These are phyloP conservation scores for Carex sylvatica DNA, from an alignment of 202 grass and related monocot species.

Conservation along the genomic window DNA sequence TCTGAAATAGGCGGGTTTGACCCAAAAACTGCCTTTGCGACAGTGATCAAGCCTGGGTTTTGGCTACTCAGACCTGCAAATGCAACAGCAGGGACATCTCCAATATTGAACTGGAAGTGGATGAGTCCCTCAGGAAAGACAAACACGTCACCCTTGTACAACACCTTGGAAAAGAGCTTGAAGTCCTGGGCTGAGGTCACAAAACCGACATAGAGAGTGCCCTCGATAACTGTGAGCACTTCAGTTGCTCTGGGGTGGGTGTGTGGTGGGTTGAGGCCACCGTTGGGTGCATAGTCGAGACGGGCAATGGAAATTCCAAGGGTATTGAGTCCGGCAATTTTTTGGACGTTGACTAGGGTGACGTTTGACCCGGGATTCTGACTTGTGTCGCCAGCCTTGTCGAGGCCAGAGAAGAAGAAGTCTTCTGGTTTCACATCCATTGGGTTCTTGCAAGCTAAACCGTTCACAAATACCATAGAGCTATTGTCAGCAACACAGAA, in stretches of 20 bases:
- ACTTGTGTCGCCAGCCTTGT: slow-evolving; percentile 29
- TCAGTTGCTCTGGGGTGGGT: slow-evolving; percentile 60
- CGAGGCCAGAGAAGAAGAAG: slow-evolving; percentile 29
- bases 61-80: slow-evolving; percentile 65
- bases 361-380: slow-evolving; percentile 27
- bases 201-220: slow-evolving; percentile 41
- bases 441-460: slow-evolving; percentile 11
- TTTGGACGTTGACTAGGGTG: slow-evolving; percentile 31
- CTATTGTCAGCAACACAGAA: neutral
- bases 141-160: slow-evolving; percentile 25
- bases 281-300: slow-evolving; percentile 23
- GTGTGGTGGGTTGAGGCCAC: slow-evolving; percentile 41
- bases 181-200: slow-evolving; percentile 19
- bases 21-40: slow-evolving; percentile 24
- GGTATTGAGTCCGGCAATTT: slow-evolving; percentile 32
- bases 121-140: slow-evolving; percentile 25
- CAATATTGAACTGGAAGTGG: slow-evolving; percentile 52
- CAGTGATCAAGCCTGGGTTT: slow-evolving; percentile 29
- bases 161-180: slow-evolving; percentile 26
- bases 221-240: slow-evolving; percentile 17
- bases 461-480: slow-evolving; percentile 14
- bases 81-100: slow-evolving; percentile 33
- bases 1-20: slow-evolving; percentile 18
- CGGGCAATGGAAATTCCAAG: slow-evolving; percentile 27
- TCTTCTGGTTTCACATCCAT: slow-evolving; percentile 4